Conservation (phyloP, 208 protist species). For the Leishmania arabica region DNA sequence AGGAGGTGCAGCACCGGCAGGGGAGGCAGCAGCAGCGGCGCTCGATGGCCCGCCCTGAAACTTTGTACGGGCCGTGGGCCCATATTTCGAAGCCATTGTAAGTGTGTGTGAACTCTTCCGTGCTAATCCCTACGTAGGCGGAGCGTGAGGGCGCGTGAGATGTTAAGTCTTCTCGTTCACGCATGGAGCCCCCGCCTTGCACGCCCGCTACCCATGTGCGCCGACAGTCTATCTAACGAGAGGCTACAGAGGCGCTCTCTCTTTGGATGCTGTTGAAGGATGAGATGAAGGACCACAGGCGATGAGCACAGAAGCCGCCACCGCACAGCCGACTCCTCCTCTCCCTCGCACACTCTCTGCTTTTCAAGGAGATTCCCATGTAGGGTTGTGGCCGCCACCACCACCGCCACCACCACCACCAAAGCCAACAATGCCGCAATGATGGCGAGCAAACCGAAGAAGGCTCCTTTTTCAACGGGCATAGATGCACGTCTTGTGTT, state of each 20-base stretch:
- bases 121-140: not conserved
- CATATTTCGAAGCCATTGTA: not conserved
- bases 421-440: not conserved
- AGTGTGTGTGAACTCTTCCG: not conserved
- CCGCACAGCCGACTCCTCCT: not conserved
- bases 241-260: not conserved
- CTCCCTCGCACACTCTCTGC: not conserved
- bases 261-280: not conserved
- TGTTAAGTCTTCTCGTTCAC: not conserved
- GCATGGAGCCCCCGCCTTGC: not conserved
- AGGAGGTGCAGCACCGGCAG: not conserved
- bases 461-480: no score
- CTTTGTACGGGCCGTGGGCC: no score
- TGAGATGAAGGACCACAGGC: not conserved
- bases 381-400: not conserved
- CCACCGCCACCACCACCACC: not conserved
- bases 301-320: not conserved
- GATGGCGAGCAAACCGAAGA: not conserved
- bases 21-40: not conserved
- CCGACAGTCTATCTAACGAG: not conserved
- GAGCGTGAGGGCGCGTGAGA: not conserved
- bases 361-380: not conserved
- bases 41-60: not conserved
- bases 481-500: no score
- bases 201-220: not conserved